Evolutionary conservation across 805 yeast genomes (phyloP).

Genomic region (Pichia eremophila): DNA sequence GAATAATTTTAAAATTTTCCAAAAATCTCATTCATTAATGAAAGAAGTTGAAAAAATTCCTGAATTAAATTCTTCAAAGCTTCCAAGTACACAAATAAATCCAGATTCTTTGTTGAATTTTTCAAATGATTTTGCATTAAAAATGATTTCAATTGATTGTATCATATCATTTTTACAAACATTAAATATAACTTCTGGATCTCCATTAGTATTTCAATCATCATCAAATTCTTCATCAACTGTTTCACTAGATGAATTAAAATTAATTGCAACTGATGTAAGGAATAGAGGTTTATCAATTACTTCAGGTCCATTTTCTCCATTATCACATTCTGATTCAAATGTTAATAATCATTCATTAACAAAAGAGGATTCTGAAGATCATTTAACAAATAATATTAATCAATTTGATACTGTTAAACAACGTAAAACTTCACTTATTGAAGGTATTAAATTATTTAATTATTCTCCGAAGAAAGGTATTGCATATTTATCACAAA

Average conservation of each 20-base stretch:
- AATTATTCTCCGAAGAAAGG: constrained; percentile 84
- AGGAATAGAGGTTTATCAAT: constrained; percentile 16
- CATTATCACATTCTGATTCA: constrained; percentile 17
- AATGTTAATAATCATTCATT: constrained; percentile 4
- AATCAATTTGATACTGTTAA: constrained; percentile 79
- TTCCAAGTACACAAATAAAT: constrained; percentile 45
- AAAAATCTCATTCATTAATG: constrained; percentile 46
- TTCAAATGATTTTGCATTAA: constrained; percentile 78
- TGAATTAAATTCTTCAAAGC: constrained; percentile 58
- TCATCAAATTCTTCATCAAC: background rate
- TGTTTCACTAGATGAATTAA: constrained; percentile 3
- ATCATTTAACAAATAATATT: constrained; percentile 63
- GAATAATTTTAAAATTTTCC: constrained; percentile 39
- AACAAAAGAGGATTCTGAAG: constrained; percentile 10
- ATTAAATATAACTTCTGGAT: constrained; percentile 78
- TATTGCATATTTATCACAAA: constrained; percentile 46
- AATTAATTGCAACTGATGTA: constrained; percentile 1
- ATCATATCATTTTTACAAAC: constrained; percentile 77
- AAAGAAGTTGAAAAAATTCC: constrained; percentile 40
- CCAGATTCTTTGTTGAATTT: constrained; percentile 44
- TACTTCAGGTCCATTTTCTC: constrained; percentile 15
- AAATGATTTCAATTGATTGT: constrained; percentile 70
- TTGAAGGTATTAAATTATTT: constrained; percentile 71
- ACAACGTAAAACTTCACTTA: constrained; percentile 69
- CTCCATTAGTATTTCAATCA: constrained; percentile 20